Evolutionary conservation across 1,284 basidiomycete species (phyloP), one percentile per base, ranked within the genome.

Genomic region (Ustanciosporium gigantosporum): DNA sequence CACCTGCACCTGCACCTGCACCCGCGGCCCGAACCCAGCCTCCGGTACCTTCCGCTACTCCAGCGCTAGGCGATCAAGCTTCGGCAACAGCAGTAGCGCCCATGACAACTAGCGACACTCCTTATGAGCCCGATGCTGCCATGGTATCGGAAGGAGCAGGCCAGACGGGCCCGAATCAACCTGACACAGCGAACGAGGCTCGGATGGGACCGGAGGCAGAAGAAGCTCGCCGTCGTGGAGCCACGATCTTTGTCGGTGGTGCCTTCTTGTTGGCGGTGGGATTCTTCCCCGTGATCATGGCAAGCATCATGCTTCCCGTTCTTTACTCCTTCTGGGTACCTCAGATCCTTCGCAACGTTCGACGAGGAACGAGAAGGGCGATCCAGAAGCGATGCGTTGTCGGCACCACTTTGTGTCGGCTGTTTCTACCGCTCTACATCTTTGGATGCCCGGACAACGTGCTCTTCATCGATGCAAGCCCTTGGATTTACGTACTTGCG

Each of bases 381-480:
- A 76, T 93, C 36, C 80, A 83, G 5, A 81, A 81, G 36, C 84
- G 86, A 60, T 91, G 91, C 68, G 77, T 93, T n/a, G 47, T 93
- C 15, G 90, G 89, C 8, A 88, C 86, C 2, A 88, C 87, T 0
- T 47, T 85, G 0, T 87, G 86, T 45, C 81, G 90, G 41, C 78
- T 90, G 25, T 87, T 84, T 43, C 82, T 88, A 38, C 84, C 86
- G 3, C 76, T 90, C 22, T 93, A 93, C 74, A 87, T 89, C 53
- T 80, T 92, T 71, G 83, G 82, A 0, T 93, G 89, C 70, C 88
- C 90, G 2, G 85, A 86, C 69, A 93, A 93, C 71, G 86, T 93
- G 7, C 82, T 93, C 51, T 89, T 91, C 66, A 82, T 88, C 23
- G 84, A 88, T 56, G 83, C 86, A 16, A 82, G 86, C 56, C 73